Evolutionary conservation across 352 stramenopile genomes (phyloP).

Genomic region (Saprolegnia parasitica): DNA sequence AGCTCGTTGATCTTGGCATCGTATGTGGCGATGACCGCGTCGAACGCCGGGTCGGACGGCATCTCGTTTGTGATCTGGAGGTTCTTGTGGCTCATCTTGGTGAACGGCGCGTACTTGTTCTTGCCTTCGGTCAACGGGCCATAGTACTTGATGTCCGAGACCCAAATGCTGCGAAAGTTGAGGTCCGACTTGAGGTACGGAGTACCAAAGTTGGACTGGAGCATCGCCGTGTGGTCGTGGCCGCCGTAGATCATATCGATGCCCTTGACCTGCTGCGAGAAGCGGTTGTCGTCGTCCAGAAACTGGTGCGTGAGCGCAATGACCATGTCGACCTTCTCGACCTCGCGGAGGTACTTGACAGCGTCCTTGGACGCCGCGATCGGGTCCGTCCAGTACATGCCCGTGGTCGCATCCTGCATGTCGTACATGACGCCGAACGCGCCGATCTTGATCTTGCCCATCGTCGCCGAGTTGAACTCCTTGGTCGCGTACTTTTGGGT

Average conservation of each 20-base stretch:
- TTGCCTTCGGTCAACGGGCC: constrained; percentile 37
- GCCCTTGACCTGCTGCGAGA: constrained; percentile 60
- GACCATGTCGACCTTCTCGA: constrained; percentile 57
- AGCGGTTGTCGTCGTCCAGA: constrained; percentile 56
- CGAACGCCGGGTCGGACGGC: constrained; percentile 45
- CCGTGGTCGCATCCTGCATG: constrained; percentile 60
- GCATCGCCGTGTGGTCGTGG: constrained; percentile 69
- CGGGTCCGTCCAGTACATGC: constrained; percentile 58
- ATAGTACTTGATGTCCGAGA: constrained; percentile 57
- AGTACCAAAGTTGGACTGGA: constrained; percentile 63
- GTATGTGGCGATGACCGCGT: constrained; percentile 51
- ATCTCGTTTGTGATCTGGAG: constrained; percentile 59
- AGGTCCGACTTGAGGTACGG: constrained; percentile 71
- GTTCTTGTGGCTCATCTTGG: constrained; percentile 47
- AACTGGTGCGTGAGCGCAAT: constrained; percentile 71
- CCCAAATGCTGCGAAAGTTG: constrained; percentile 66
- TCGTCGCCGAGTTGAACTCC: constrained; percentile 37
- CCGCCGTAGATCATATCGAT: constrained; percentile 66
- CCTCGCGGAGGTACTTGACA: constrained; percentile 39
- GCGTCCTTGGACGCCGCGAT: constrained; percentile 51
- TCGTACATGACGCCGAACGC: constrained; percentile 78
- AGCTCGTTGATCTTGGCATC: constrained; percentile 39
- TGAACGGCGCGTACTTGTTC: constrained; percentile 27
- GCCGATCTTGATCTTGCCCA: constrained; percentile 53
- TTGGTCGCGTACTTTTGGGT: constrained; percentile 35